Base-by-base conservation (phyloP, 148 eudicot species). In the Beta vulgaris region DNA sequence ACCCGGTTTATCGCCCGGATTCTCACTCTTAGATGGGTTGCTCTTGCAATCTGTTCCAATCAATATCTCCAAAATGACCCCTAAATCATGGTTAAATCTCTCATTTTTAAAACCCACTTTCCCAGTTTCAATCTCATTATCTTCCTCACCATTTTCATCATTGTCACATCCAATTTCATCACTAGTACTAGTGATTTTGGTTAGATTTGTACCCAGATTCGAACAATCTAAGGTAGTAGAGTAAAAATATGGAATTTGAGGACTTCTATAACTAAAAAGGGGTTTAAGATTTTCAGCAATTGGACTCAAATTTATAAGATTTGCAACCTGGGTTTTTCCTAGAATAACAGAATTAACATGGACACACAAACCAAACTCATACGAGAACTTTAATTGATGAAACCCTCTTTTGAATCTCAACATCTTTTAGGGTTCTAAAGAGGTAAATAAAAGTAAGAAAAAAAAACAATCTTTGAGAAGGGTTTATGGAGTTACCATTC, bases 61-160 rank as follows among this genome's bases (percentile, higher is more conserved):
- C 64, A 90, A 71, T 39, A 85, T 81, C 35, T 54, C 84, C 84
- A 85, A 68, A 63, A 88, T 65, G 8, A 78, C 83, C 73, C 71
- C 85, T 44, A 88, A 77, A 75, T 85, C 82, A 58, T n/a, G 72
- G 18, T 78, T 49, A 46, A 80, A 29, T 32, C 42, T 75, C 37
- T 80, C 84, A 72, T 84, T 78, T 59, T 32, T 78, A 12, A 39
- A 9, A 58, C 82, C 84, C 62, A 10, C 63, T 19, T 80, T 46
- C 40, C 40, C 37, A 69, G n/a, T 23, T 51, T 43, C 76, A 49
- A 54, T 51, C 63, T 76, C 82, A 65, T 73, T 77, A 60, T 78
- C 77, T 8, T 57, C 81, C 26, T 76, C 81, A 40, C 69, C 77
- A 53, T 54, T 35, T 55, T 34, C 60, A 62, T 32, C 77, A 31